phyloP scores from a whole-genome alignment of 352 stramenopile species.

The Phytophthora sansomeana region DNA sequence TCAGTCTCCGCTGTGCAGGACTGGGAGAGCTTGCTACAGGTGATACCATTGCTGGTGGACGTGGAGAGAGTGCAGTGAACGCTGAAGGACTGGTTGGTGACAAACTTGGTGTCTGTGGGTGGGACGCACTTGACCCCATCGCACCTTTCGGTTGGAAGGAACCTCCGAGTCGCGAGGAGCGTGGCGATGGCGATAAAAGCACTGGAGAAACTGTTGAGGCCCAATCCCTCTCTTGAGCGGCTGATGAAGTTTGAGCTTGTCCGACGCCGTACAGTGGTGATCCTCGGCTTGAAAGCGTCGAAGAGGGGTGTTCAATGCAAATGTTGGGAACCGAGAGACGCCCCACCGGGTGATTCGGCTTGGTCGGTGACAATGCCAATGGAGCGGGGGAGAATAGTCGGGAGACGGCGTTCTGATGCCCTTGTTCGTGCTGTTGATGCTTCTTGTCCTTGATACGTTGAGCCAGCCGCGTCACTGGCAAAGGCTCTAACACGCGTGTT shows the following conservation, averaged over 20 bases:
- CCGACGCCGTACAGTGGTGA: conserved; percentile 14
- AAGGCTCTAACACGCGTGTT: conserved; percentile 32
- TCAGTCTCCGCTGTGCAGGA: conserved; percentile 17
- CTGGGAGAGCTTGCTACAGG: conserved; percentile 9
- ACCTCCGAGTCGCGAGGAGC: conserved; percentile 17
- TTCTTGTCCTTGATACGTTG: conserved; percentile 65
- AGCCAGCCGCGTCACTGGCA: conserved; percentile 51
- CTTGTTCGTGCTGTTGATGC: conserved; percentile 38
- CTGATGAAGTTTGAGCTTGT: conserved; percentile 10
- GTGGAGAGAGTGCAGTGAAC: conserved; percentile 10
- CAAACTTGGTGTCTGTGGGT: neutral
- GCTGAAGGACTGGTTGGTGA: neutral
- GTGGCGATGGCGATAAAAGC: conserved; percentile 8
- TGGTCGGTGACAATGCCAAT: neutral
- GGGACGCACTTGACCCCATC: neutral
- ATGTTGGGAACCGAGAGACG: conserved; percentile 1
- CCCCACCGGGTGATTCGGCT: conserved; percentile 3
- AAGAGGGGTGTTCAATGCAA: conserved; percentile 6
- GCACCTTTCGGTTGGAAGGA: conserved; percentile 32
- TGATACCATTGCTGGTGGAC: conserved; percentile 8
- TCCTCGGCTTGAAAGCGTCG: conserved; percentile 10
- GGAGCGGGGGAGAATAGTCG: conserved; percentile 26
- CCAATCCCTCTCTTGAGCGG: conserved; percentile 11
- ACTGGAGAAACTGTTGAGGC: neutral
- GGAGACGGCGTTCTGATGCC: conserved; percentile 17